Base-by-base conservation (phyloP, 1,284 basidiomycete genomes). In the Wallemia mellicola region DNA sequence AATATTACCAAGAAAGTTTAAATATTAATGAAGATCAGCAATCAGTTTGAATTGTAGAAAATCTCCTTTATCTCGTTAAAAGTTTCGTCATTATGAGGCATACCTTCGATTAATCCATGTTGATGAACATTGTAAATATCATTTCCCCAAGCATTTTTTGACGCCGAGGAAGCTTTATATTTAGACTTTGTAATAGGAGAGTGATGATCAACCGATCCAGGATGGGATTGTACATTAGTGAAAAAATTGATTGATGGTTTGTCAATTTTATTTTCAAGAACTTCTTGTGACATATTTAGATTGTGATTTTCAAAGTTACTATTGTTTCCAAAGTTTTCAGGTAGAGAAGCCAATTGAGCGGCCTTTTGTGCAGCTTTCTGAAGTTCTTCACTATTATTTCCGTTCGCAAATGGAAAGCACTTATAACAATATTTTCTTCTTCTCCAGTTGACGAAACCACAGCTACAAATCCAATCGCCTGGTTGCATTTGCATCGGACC, bases 401-500 rank as follows among this genome's bases (percentile, higher is more conserved):
- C 22, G 25, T 54, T 65, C 60, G 1, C 60, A 57, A 5, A 68
- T 60, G 1, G 59, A 30, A 1, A 58, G 27, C 22, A 66, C 63
- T 11, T 66, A 64, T 24, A 71, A 60, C 0, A 61, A 63, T 2
- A 30, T n/a, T 48, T 48, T n/a, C 38, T 48, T 48, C 38, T 48
- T 5, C 38, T 11, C 38, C 24, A 19, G 30, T 15, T 28, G 60
- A 64, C 64, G 38, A 59, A 66, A 61, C 86, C 87, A 67, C 80
- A 82, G 61, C 75, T 73, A 70, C 86, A 88, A 61, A 84, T 74
- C 85, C 86, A 88, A 71, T 88, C 85, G n/a, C 86, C 86, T 1
- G 85, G 83, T 74, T 88, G 85, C 71, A 83, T 75, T 64, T 76
- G 75, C 60, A 87, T 87, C 2, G 86, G 86, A 26, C 85, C 85